phyloP scores from a whole-genome alignment of 2,329 filamentous ascomycete species.

The Xylariaceae sp. region DNA sequence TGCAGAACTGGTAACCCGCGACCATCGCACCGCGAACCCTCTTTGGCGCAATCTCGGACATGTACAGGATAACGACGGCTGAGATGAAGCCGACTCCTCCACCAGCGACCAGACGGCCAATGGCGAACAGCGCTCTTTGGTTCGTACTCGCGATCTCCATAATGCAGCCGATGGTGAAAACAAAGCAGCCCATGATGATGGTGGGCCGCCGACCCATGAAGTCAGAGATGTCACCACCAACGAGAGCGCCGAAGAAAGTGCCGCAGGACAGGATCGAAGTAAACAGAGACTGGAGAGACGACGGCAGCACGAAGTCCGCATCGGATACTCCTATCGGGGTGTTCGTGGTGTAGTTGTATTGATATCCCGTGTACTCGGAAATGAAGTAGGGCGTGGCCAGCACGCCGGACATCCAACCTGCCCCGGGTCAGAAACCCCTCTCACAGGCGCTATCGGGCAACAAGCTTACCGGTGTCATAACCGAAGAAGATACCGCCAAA shows the following conservation, averaged over 20 bases:
- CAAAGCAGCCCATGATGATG: slow-evolving; percentile 50
- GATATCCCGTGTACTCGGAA: slow-evolving; percentile 31
- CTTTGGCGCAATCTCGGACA: slow-evolving; percentile 53
- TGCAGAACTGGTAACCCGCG: slow-evolving; percentile 69
- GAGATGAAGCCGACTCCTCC: slow-evolving; percentile 62
- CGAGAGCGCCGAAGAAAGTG: slow-evolving; percentile 58
- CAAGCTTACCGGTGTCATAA: slow-evolving; percentile 57
- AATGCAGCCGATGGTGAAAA: slow-evolving; percentile 53
- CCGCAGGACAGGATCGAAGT: slow-evolving; percentile 58
- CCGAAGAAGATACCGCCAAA: slow-evolving; percentile 72
- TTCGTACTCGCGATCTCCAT: slow-evolving; percentile 49
- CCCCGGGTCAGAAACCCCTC: background rate
- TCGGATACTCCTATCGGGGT: slow-evolving; percentile 17
- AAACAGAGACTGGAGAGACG: slow-evolving; percentile 50
- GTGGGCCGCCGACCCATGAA: slow-evolving; percentile 53
- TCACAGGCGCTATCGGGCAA: background rate
- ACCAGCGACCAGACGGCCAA: slow-evolving; percentile 58
- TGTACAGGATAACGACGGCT: slow-evolving; percentile 62
- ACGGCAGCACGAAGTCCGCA: slow-evolving; percentile 33
- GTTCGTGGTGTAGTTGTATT: slow-evolving; percentile 21
- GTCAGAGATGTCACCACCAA: slow-evolving; percentile 59
- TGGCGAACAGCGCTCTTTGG: slow-evolving; percentile 47
- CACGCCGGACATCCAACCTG: slow-evolving; percentile 20
- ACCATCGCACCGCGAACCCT: slow-evolving; percentile 66
- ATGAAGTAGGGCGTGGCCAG: slow-evolving; percentile 28